phyloP scores from a whole-genome alignment of 148 eudicot genomes.

The Hydrangea macrophylla region DNA sequence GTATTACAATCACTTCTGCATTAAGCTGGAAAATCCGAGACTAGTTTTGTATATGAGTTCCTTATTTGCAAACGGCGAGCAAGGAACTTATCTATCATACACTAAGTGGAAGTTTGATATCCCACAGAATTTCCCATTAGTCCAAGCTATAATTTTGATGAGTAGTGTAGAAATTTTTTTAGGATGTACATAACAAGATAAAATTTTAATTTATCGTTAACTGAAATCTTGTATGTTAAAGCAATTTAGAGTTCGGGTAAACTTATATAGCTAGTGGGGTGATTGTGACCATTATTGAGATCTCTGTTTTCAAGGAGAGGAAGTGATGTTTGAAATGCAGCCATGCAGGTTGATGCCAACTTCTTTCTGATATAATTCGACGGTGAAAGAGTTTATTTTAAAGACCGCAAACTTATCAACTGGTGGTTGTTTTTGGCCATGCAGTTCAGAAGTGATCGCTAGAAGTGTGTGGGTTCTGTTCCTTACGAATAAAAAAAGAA shows the following conservation, averaged over 20 bases:
- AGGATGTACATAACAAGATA: background rate
- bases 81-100: no score
- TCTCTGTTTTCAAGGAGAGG: background rate
- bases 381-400: background rate
- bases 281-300: background rate
- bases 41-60: no score
- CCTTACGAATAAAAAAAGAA: no score
- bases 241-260: background rate
- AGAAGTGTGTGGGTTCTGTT: background rate
- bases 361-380: background rate
- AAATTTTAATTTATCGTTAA: background rate
- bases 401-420: background rate
- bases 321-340: no score
- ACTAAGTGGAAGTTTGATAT: no score
- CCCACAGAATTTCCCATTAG: background rate
- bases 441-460: background rate
- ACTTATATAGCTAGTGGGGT: background rate
- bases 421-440: background rate
- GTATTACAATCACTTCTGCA: slow-evolving; percentile 8
- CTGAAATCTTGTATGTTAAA: background rate
- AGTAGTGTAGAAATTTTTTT: no score
- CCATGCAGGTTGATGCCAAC: no score
- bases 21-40: background rate
- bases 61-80: no score
- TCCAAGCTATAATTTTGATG: background rate